phyloP scores from a whole-genome alignment of 2,329 filamentous ascomycete species.

The Monosporascus ibericus region DNA sequence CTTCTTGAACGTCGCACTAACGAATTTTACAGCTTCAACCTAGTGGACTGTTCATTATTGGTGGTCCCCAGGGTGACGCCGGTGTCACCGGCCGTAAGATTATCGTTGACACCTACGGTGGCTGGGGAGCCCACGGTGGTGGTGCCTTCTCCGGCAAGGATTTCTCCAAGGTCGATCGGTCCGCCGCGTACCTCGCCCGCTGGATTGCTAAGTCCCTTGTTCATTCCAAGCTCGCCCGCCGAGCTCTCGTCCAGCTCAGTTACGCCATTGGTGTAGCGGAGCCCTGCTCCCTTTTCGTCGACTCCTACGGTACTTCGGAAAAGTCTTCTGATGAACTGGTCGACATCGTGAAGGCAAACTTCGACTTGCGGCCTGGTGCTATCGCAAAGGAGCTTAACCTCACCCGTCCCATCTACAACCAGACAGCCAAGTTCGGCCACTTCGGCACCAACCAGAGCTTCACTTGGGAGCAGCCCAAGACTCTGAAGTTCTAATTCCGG shows the following conservation, averaged over 20 bases:
- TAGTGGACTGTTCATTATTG: constrained; percentile 97
- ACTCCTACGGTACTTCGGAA: constrained; percentile 90
- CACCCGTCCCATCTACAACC: constrained; percentile 92
- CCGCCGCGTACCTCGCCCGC: constrained; percentile 91
- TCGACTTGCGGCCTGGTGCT: constrained; percentile 95
- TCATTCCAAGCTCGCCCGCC: constrained; percentile 79
- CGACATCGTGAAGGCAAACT: constrained; percentile 90
- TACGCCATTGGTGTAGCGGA: constrained; percentile 99
- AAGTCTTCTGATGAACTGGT: constrained; percentile 91
- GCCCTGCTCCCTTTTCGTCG: constrained; percentile 95
- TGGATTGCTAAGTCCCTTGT: constrained; percentile 99
- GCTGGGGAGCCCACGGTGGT: constrained; percentile 99
- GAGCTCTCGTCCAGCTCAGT: constrained; percentile 92
- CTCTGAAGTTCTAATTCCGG: constrained; percentile 73
- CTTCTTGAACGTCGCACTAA: constrained; percentile 1
- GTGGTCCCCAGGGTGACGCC: constrained; percentile 97
- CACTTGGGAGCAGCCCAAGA: constrained; percentile 97
- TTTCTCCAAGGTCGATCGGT: constrained; percentile 99
- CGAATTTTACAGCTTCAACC: constrained; percentile 63
- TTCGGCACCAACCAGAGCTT: constrained; percentile 96
- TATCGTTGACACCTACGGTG: constrained; percentile 98
- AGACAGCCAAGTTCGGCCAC: constrained; percentile 99
- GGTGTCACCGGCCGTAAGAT: constrained; percentile 99
- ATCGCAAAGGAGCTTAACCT: constrained; percentile 97
- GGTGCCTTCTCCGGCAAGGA: constrained; percentile 99